These are phyloP conservation scores for Rubus parviflorus DNA, from an alignment of 306 rosid species.

Conservation along the genomic window DNA sequence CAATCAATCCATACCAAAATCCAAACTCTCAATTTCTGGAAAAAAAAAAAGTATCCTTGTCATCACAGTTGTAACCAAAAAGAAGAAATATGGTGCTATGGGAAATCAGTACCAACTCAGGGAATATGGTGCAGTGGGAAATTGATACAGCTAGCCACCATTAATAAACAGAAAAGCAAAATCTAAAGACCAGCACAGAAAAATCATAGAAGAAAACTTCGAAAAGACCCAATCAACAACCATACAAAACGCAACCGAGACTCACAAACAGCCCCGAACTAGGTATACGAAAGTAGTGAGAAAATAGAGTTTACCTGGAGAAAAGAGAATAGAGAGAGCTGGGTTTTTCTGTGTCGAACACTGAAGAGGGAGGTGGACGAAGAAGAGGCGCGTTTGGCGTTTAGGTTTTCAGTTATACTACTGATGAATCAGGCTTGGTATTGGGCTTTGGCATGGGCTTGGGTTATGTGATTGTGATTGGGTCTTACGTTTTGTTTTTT, in stretches of 20 bases:
- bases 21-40: background rate
- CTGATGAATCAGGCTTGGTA: background rate
- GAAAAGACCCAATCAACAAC: background rate
- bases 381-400: constrained; percentile 8
- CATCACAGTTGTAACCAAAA: no score
- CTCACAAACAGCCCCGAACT: background rate
- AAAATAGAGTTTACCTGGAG: constrained; percentile 1
- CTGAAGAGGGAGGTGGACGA: background rate
- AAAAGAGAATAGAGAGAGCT: background rate
- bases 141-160: no score
- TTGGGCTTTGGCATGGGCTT: background rate
- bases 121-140: no score
- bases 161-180: background rate
- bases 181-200: background rate
- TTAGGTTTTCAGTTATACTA: background rate
- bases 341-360: background rate
- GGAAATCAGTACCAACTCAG: no score
- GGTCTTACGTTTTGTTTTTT: no score
- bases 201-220: background rate
- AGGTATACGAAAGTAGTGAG: background rate
- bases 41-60: background rate
- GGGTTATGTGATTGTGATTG: background rate
- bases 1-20: background rate
- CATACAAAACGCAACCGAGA: background rate
- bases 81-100: no score